These are phyloP conservation scores for Blepharisma stoltei DNA, from an alignment of 73 alveolate genomes.

Conservation along the genomic window DNA sequence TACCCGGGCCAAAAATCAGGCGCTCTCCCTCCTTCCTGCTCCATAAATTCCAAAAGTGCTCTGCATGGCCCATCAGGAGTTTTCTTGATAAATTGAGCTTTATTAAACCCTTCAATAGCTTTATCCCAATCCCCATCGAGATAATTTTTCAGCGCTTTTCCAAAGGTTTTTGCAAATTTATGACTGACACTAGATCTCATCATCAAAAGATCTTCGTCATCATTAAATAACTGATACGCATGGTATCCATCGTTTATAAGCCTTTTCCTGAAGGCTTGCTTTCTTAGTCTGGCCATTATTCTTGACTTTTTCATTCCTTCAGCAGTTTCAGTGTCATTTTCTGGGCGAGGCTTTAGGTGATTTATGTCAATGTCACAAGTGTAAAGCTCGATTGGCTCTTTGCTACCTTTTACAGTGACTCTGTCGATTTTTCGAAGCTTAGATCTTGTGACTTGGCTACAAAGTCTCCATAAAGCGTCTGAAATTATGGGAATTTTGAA, in stretches of 20 bases:
- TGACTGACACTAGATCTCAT: constrained; percentile 70
- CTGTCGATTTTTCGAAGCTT: constrained; percentile 60
- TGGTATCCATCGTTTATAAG: not conserved
- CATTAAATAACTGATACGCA: constrained; percentile 35
- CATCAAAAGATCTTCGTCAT: constrained; percentile 70
- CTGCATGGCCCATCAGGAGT: constrained; percentile 59
- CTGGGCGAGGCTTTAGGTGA: not conserved
- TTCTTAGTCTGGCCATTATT: not conserved
- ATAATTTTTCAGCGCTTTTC: constrained; percentile 68
- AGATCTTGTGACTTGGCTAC: constrained; percentile 34
- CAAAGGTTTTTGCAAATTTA: constrained; percentile 59
- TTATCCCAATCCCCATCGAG: constrained; percentile 83
- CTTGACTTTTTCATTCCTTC: constrained; percentile 34
- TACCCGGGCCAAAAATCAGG: constrained; percentile 33
- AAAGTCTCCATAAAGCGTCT: constrained; percentile 29
- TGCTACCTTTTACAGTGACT: constrained; percentile 72
- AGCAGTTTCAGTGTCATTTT: not conserved
- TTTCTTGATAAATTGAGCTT: constrained; percentile 51
- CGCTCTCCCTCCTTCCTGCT: constrained; percentile 37
- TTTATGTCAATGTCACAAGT: constrained; percentile 58
- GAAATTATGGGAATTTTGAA: constrained; percentile 29
- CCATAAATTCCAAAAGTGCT: constrained; percentile 46
- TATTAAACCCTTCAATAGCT: constrained; percentile 68
- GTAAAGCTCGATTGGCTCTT: constrained; percentile 56
- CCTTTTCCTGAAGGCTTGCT: not conserved